Conservation (phyloP, 306 rosid genomes). For the Boehmeria nivea region DNA sequence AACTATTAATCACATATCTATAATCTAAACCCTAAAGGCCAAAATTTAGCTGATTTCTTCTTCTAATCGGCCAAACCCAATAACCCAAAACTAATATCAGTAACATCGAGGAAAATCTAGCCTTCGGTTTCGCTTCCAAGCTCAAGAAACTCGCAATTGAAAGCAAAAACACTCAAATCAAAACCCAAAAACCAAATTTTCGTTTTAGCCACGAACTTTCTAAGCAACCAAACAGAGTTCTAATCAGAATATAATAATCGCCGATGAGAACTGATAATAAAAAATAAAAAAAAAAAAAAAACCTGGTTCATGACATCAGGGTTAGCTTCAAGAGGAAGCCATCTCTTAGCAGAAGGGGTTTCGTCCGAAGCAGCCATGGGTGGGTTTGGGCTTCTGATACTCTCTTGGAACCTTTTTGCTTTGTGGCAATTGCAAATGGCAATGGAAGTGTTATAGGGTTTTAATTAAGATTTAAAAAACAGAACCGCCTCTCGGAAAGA, state of each 20-base stretch:
- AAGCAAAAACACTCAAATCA: not conserved
- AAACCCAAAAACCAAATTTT: not conserved
- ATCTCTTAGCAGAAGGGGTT: constrained; percentile 52
- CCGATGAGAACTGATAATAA: too few relatives aligned
- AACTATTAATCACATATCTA: not conserved
- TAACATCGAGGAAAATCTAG: not conserved
- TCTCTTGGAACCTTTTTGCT: too few relatives aligned
- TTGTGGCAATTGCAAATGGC: not conserved
- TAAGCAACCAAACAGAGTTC: constrained; percentile 8
- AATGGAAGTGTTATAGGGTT: constrained; percentile 9
- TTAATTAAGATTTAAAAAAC: too few relatives aligned
- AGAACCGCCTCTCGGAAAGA: too few relatives aligned
- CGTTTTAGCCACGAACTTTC: not conserved
- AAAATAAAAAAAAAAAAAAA: not conserved
- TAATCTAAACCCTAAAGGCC: not conserved
- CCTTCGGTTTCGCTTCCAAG: not conserved
- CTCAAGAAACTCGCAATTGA: not conserved
- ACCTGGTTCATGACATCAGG: constrained; percentile 98
- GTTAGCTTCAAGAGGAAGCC: constrained; percentile 99
- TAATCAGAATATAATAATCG: not conserved
- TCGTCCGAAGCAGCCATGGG: constrained; percentile 53
- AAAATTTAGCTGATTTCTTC: not conserved
- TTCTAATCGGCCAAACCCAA: too few relatives aligned
- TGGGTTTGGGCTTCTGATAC: not conserved
- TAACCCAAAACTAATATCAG: too few relatives aligned